Base-by-base conservation (phyloP, 1,284 basidiomycete genomes). In the Meripilus lineatus region DNA sequence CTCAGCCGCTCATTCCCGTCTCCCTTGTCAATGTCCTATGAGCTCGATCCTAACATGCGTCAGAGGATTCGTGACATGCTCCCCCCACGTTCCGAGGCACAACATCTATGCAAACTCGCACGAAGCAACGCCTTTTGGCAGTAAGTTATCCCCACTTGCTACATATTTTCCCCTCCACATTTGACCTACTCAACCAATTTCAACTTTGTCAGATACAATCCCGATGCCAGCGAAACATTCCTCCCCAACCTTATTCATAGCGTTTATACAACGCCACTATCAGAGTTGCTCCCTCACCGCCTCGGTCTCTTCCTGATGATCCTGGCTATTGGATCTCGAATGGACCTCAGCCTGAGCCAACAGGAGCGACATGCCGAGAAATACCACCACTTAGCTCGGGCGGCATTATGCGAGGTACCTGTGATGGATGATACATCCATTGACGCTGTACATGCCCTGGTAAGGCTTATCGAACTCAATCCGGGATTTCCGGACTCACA, bases 121-220 rank as follows among this genome's bases (percentile, higher is more conserved):
- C 72, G 72, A 46, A 66, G 66, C 50, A 81, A 83, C 49, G 81
- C 81, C 36, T 68, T 83, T 48, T 84, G 81, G 81, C 81, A 83
- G 81, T 81, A 62, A 55, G 79, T 74, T n/a, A n/a, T n/a, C n/a
- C n/a, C n/a, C n/a, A n/a, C n/a, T n/a, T n/a, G n/a, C n/a, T 38
- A 47, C 36, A 23, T 32, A 32, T 34, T 25, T 41, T 41, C 38
- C 47, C 42, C 35, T 35, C 40, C n/a, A 39, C 41, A 44, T 50
- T 38, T 33, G n/a, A 32, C 42, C 45, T 41, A 46, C 52, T 20
- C 39, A 34, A 44, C 38, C 50, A 38, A 50, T 51, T 47, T 50
- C 56, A 44, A 43, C 46, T 36, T 30, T 33, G 23, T 39, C 57
- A 83, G 81, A 60, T 81, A 80, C 60, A 81, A 79, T 52, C 67